These are phyloP conservation scores for Dactylellina drechsleri DNA, from an alignment of 2,329 filamentous ascomycete genomes.

Conservation along the genomic window DNA sequence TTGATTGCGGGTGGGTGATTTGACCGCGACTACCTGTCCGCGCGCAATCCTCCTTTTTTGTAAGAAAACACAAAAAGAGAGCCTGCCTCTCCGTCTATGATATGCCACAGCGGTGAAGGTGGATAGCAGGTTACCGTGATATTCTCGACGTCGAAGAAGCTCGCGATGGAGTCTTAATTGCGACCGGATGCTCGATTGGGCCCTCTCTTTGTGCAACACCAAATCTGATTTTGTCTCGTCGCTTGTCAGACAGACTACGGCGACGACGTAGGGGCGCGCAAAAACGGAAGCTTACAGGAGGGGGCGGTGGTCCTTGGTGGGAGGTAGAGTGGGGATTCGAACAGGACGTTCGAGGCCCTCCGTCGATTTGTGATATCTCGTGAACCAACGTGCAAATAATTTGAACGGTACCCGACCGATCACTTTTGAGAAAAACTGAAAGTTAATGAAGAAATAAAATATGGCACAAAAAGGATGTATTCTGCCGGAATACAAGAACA, in stretches of 20 bases:
- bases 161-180: not conserved
- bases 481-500: conserved; percentile 10
- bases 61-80: no score
- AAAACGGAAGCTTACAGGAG: conserved; percentile 35
- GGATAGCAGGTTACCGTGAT: conserved; percentile 21
- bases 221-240: conserved; percentile 17
- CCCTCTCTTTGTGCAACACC: conserved; percentile 28
- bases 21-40: conserved; percentile 30
- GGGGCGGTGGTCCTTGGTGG: conserved; percentile 23
- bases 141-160: conserved; percentile 4
- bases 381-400: conserved; percentile 22
- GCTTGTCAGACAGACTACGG: conserved; percentile 4
- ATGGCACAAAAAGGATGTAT: conserved; percentile 4
- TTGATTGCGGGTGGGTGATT: conserved; percentile 11
- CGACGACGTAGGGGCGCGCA: conserved; percentile 30
- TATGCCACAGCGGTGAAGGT: not conserved
- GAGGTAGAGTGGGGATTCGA: conserved; percentile 21
- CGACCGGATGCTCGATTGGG: not conserved
- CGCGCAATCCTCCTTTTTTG: conserved; percentile 32
- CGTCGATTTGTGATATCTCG: conserved; percentile 29
- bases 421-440: conserved; percentile 25
- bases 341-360: no score
- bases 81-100: no score
- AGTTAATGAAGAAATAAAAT: conserved; percentile 27
- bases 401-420: conserved; percentile 49